phyloP scores from a whole-genome alignment of 2,329 filamentous ascomycete genomes.

The Biscogniauxia mediterranea region DNA sequence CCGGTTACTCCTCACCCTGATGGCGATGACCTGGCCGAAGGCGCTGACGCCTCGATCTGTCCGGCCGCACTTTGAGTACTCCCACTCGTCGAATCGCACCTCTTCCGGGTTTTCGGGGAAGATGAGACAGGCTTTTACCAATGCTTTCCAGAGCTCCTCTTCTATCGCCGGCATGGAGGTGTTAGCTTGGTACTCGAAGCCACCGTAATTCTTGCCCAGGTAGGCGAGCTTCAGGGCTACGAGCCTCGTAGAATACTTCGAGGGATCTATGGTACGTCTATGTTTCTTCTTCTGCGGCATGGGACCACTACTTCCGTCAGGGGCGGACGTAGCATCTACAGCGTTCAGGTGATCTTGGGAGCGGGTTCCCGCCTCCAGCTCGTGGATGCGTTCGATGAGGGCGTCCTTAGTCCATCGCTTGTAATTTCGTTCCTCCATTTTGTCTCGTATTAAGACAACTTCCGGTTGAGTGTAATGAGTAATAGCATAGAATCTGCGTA shows the following conservation, averaged over 20 bases:
- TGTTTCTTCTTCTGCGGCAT: constrained; percentile 39
- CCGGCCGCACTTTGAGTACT: constrained; percentile 93
- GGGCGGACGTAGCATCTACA: neutral
- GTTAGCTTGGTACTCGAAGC: constrained; percentile 81
- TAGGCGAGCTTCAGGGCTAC: constrained; percentile 95
- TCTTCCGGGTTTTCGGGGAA: constrained; percentile 62
- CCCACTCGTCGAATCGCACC: constrained; percentile 78
- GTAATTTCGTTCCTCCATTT: constrained; percentile 47
- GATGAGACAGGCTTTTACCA: constrained; percentile 80
- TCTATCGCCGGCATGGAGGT: constrained; percentile 80
- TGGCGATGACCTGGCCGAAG: constrained; percentile 89
- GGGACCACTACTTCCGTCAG: constrained; percentile 17
- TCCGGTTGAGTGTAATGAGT: neutral
- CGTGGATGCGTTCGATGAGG: constrained; percentile 65
- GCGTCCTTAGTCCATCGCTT: constrained; percentile 65
- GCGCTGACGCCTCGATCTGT: constrained; percentile 94
- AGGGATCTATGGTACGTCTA: constrained; percentile 66
- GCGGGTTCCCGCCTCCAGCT: constrained; percentile 59
- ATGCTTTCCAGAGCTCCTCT: constrained; percentile 88
- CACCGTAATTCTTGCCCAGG: constrained; percentile 85
- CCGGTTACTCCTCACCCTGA: constrained; percentile 77
- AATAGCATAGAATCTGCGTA: constrained; percentile 23
- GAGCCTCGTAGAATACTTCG: constrained; percentile 76
- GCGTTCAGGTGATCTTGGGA: constrained; percentile 7
- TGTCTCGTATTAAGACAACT: constrained; percentile 5